These are phyloP conservation scores for Fusarium nisikadoi DNA, from an alignment of 2,329 filamentous ascomycete species.

Conservation along the genomic window DNA sequence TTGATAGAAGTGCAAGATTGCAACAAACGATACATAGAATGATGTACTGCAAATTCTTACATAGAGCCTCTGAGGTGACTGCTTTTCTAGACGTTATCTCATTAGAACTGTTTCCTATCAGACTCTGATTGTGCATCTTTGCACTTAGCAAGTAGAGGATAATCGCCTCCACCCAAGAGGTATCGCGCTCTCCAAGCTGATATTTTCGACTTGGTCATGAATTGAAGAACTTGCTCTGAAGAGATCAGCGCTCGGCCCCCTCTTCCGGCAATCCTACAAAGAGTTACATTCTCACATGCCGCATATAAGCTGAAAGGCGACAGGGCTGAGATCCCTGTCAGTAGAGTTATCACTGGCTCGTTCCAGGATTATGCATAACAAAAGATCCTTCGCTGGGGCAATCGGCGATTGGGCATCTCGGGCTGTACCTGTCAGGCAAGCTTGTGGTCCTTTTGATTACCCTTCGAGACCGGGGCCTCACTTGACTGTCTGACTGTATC, in stretches of 20 bases:
- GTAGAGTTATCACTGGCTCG: accelerated
- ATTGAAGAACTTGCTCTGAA: no score
- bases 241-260: no score
- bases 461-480: not conserved
- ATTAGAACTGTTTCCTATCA: no score
- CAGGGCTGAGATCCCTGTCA: not conserved
- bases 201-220: no score
- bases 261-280: not conserved
- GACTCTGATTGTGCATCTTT: no score
- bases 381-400: not conserved
- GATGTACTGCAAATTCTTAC: no score
- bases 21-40: accelerated
- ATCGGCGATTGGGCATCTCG: not conserved
- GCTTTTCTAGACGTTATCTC: no score
- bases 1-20: accelerated
- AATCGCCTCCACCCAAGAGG: no score
- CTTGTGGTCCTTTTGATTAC: not conserved
- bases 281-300: not conserved
- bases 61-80: no score
- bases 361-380: not conserved
- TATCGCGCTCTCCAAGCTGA: no score
- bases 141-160: no score
- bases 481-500: not conserved
- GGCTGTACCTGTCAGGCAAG: not conserved
- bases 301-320: not conserved